Percentiles rank a stretch among this genome's conserved stretches.
These are phyloP conservation scores for Xylaria cubensis DNA, from an alignment of 495 filamentous ascomycete species.

Conservation along the genomic window DNA sequence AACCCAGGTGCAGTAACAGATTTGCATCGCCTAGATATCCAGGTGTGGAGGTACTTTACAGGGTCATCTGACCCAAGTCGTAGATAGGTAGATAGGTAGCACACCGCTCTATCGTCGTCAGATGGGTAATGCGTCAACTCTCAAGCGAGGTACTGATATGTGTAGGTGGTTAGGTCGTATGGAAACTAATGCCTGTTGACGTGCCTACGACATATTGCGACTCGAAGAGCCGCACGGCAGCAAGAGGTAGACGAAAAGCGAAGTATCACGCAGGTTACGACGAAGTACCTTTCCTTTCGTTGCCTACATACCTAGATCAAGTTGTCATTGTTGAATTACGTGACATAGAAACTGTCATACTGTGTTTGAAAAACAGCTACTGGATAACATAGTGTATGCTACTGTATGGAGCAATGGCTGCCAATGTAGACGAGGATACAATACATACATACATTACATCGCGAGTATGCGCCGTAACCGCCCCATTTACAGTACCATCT, in stretches of 20 bases:
- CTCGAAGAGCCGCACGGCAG: slow-evolving; percentile 11
- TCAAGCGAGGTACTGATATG: background rate
- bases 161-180: background rate
- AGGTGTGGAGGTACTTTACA: background rate
- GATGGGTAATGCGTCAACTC: background rate
- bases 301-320: background rate
- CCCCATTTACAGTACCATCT: slow-evolving; percentile 5
- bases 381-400: slow-evolving; percentile 4
- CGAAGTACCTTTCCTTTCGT: background rate
- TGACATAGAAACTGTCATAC: background rate
- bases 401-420: background rate
- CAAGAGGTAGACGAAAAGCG: background rate
- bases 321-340: background rate
- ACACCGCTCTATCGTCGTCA: background rate
- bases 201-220: background rate
- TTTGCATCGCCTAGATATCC: background rate
- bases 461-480: slow-evolving; percentile 12
- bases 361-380: background rate
- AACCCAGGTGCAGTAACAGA: background rate
- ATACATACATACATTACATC: background rate
- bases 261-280: background rate
- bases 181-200: slow-evolving; percentile 9
- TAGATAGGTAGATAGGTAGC: background rate
- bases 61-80: background rate
- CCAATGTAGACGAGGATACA: too few relatives aligned